Base-by-base conservation (phyloP, 345 rosid genomes). In the Schrenkiella parvula region DNA sequence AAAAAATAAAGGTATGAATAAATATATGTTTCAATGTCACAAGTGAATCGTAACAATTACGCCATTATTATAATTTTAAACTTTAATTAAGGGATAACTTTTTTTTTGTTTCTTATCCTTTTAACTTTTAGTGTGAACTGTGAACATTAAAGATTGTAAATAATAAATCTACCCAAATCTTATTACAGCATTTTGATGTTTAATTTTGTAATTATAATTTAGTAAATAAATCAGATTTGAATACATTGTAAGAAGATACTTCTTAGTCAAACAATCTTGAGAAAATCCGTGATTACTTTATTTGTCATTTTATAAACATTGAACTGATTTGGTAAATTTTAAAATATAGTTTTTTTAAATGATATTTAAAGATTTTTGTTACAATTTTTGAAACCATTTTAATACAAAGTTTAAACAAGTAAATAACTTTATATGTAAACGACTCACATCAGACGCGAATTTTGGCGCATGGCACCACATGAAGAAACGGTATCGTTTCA, bases 21-120 rank as follows among this genome's bases (percentile, higher is more conserved):
- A 6, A 4, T 57, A 29, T 35, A 58, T 52, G 41, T 26, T 52
- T 26, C 1, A 39, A 12, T 41, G 50, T 47, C 66, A 69, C 28
- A 43, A 62, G 59, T 68, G 70, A 68, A 75, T 47, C 65, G 71
- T 70, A 46, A 63, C 75, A 54, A 54, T 76, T 63, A 70, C 60
- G 75, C 75, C 59, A 76, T 26, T 62, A 50, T 75, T 31, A 14
- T 51, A n/a, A n/a, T n/a, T n/a, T n/a, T n/a, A n/a, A n/a, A n/a
- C n/a, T 39, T 57, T 21, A 38, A 25, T 51, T 5, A 32, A 18
- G 64, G 29, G 29, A 25, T 75, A 22, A 25, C 47, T 23, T 54
- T 54, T 46, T 3, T 17, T 28, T n/a, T n/a, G n/a, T 21, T 32
- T 41, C 35, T 63, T 67, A 41, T 50, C 53, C 47, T 38, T 59